Percentiles rank a stretch among this genome's conserved stretches.
Conservation (phyloP, 2,329 filamentous ascomycete genomes). For the Alternaria triticina region DNA sequence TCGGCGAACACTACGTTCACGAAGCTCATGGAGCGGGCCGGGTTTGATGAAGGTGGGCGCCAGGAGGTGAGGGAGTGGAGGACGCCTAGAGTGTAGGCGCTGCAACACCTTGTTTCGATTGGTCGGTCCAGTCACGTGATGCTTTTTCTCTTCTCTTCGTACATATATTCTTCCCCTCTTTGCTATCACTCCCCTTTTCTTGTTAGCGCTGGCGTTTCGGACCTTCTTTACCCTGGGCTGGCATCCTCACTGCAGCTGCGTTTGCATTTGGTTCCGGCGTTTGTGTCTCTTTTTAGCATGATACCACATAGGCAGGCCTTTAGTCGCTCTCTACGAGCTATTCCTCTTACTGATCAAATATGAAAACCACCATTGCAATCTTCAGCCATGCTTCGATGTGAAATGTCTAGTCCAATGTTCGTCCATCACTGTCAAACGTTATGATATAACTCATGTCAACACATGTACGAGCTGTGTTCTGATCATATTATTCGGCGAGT, state of each 20-base stretch:
- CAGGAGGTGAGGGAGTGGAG: conserved; percentile 37
- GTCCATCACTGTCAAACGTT: neutral
- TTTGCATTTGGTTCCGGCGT: conserved; percentile 4
- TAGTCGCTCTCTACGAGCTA: neutral
- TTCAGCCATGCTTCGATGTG: neutral
- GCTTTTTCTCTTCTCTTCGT: neutral
- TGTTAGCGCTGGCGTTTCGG: conserved; percentile 16
- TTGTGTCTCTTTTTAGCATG: conserved; percentile 4
- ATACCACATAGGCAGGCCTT: conserved; percentile 18
- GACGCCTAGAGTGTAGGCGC: conserved; percentile 14
- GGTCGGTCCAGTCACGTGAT: neutral
- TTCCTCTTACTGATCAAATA: neutral
- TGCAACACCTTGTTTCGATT: neutral
- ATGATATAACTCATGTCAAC: neutral
- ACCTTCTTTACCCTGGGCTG: neutral
- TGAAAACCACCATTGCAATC: neutral
- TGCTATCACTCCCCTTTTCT: neutral
- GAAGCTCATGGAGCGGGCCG: conserved; percentile 52
- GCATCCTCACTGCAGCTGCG: neutral
- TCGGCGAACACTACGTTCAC: conserved; percentile 49
- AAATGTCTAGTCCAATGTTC: neutral
- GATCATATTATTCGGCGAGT: neutral
- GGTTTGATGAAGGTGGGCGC: conserved; percentile 42
- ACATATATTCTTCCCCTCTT: neutral
- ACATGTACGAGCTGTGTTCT: neutral